Evolutionary conservation across 1,284 basidiomycete genomes (phyloP), one percentile per base, ranked within the genome.

Genomic region (Tetrapyrgos nigripes): DNA sequence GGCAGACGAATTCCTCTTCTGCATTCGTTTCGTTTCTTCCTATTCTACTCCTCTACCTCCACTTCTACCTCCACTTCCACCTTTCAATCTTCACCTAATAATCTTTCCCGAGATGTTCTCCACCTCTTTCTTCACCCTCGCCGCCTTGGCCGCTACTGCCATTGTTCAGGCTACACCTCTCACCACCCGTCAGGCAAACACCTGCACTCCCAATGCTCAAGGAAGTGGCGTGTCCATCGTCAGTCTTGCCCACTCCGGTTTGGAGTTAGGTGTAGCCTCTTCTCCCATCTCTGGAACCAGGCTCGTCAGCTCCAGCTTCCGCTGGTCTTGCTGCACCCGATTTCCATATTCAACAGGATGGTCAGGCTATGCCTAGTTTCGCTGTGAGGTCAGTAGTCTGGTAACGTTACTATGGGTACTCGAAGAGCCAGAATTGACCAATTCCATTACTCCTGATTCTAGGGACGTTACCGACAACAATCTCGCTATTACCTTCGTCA

Each of bases 161-260:
- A n/a, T n/a, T n/a, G n/a, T n/a, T n/a, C n/a, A n/a, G n/a, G n/a
- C n/a, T n/a, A n/a, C n/a, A n/a, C n/a, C n/a, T n/a, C n/a, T n/a
- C n/a, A n/a, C n/a, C n/a, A n/a, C n/a, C n/a, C n/a, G n/a, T n/a
- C n/a, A n/a, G n/a, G n/a, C n/a, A n/a, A n/a, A n/a, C n/a, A 24
- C 51, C 27, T 53, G 51, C 51, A 5, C 23, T 44, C 51, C 51
- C 3, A 53, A 53, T 28, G 35, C 40, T 35, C 35, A 53, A 28
- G 51, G 51, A 6, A 24, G 24, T 17, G 51, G 37, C 13, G 40
- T 53, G 6, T 28, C 37, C 24, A 43, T 53, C 24, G 13, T 3
- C 17, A 44, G 51, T 27, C 17, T 17, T 17, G 19, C 26, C 33
- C 5, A 29, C 26, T 31, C 24, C 9, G 27, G 27, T 6, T 26